These are phyloP conservation scores for Inosperma sp. DNA, from an alignment of 768 basidiomycete species.

Conservation along the genomic window DNA sequence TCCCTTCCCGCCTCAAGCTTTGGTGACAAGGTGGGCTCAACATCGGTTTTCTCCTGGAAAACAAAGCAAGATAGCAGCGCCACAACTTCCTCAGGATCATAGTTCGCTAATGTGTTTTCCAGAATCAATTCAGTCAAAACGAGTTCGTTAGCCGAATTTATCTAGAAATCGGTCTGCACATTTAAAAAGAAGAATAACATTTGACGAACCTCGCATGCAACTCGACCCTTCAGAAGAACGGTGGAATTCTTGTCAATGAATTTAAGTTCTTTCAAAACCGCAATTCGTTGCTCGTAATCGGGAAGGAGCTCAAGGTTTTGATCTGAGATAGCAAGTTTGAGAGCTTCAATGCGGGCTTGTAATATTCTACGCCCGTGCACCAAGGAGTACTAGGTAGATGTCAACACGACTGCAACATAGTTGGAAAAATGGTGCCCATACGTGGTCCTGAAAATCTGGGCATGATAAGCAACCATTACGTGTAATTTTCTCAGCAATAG, in stretches of 20 bases:
- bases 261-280: slow-evolving; percentile 83
- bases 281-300: slow-evolving; percentile 93
- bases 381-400: slow-evolving; percentile 55
- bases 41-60: slow-evolving; percentile 96
- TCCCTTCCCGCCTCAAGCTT: slow-evolving; percentile 78
- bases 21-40: slow-evolving; percentile 75
- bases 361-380: slow-evolving; percentile 75
- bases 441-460: slow-evolving; percentile 69
- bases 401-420: slow-evolving; percentile 5
- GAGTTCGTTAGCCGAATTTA: slow-evolving; percentile 97
- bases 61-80: slow-evolving; percentile 95
- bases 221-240: slow-evolving; percentile 91
- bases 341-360: slow-evolving; percentile 63
- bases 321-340: slow-evolving; percentile 88
- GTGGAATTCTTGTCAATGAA: slow-evolving; percentile 97
- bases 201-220: slow-evolving; percentile 85
- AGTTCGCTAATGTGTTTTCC: slow-evolving; percentile 87
- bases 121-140: slow-evolving; percentile 94
- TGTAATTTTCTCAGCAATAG: slow-evolving; percentile 40
- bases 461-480: slow-evolving; percentile 54
- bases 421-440: slow-evolving; percentile 47
- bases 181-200: not conserved
- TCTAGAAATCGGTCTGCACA: slow-evolving; percentile 44
- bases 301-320: slow-evolving; percentile 96
- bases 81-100: slow-evolving; percentile 94